These are phyloP conservation scores for Helicocarpus griseus DNA, from an alignment of 2,329 filamentous ascomycete species.

Conservation along the genomic window DNA sequence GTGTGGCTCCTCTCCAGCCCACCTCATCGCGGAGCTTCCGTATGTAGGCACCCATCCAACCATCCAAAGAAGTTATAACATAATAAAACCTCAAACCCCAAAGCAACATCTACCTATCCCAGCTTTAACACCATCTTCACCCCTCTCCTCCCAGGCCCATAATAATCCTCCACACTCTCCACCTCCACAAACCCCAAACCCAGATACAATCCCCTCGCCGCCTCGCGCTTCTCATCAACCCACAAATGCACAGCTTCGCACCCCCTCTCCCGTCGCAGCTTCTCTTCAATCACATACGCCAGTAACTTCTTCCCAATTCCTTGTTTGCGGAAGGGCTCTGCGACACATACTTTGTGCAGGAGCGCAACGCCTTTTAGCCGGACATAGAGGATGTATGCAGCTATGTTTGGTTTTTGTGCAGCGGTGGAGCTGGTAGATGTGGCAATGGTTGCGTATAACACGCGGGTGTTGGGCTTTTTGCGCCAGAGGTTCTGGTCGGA, in stretches of 20 bases:
- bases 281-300: constrained; percentile 29
- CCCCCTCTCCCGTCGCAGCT: constrained; percentile 37
- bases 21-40: too few species aligned
- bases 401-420: constrained; percentile 17
- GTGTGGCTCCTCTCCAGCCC: too few species aligned
- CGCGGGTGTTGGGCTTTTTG: constrained; percentile 40
- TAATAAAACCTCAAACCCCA: constrained; percentile 20
- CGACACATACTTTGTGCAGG: constrained; percentile 45
- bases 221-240: constrained; percentile 40
- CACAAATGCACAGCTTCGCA: constrained; percentile 42
- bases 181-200: constrained; percentile 38
- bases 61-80: background rate
- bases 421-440: constrained; percentile 8
- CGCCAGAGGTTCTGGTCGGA: constrained; percentile 32
- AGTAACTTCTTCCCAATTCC: constrained; percentile 40
- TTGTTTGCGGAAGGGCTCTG: constrained; percentile 35
- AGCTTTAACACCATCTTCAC: constrained; percentile 38
- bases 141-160: constrained; percentile 39
- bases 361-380: constrained; percentile 36
- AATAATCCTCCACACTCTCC: constrained; percentile 41
- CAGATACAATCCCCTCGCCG: constrained; percentile 38
- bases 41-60: too few species aligned
- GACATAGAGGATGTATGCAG: constrained; percentile 41
- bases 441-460: constrained; percentile 25
- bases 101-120: constrained; percentile 24